Percentiles rank a stretch among this genome's conserved stretches.
Conservation (phyloP, 352 stramenopile species). For the Globisporangium recalcitrans region DNA sequence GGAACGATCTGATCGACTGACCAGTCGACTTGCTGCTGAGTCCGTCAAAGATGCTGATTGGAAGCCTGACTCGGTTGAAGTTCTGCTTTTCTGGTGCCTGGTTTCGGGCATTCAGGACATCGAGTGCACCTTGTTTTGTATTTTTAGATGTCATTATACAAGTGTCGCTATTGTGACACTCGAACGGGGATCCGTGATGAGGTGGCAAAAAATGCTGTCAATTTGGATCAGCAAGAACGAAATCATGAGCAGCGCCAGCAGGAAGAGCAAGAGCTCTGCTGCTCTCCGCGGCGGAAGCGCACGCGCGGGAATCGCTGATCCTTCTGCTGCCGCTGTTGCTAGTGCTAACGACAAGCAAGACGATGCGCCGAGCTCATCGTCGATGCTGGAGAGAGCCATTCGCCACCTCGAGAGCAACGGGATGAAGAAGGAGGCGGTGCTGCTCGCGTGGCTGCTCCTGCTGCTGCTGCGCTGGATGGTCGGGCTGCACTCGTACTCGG, state of each 20-base stretch:
- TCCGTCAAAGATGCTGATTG: slow-evolving; percentile 10
- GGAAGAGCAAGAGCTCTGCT: slow-evolving; percentile 4
- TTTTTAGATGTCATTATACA: slow-evolving; percentile 4
- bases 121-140: background rate
- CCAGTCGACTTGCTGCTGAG: too few species aligned
- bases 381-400: slow-evolving; percentile 40
- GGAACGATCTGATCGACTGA: background rate
- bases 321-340: background rate
- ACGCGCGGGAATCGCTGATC: background rate
- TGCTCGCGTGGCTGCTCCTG: slow-evolving; percentile 51
- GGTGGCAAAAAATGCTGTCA: background rate
- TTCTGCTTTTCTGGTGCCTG: background rate
- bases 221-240: background rate
- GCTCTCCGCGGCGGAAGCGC: background rate
- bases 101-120: background rate
- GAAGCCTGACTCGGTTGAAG: slow-evolving; percentile 6
- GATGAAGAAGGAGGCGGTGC: slow-evolving; percentile 32
- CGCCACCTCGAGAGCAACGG: slow-evolving; percentile 52
- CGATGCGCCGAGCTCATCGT: slow-evolving; percentile 6
- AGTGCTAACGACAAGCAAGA: background rate
- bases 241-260: background rate
- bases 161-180: background rate
- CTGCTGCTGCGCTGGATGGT: slow-evolving; percentile 74
- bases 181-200: background rate
- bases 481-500: slow-evolving; percentile 80